Evolutionary conservation across 164 flowering plant genomes (phyloP), one percentile per base, ranked within the genome.

Genomic region (Liriodendron chinense): DNA sequence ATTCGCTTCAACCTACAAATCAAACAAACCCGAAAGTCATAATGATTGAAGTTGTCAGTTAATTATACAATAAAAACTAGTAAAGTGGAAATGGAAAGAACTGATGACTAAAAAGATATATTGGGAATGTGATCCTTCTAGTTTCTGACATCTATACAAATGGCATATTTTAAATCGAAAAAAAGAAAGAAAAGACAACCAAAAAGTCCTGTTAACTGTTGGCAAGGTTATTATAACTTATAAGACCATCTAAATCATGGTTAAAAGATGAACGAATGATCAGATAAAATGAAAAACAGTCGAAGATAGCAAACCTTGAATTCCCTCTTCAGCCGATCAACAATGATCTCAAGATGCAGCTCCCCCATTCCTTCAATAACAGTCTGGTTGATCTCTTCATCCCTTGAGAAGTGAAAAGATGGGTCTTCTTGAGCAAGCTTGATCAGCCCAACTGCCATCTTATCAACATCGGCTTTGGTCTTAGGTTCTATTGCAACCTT

Each of bases 311-410:
- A 23, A 71, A 95, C 99, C 95, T 94, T 94, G 75, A 77, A 96
- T 82, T 96, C 99, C 76, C 99, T 87, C 85, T 92, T 92, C 49
- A 96, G 93, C 43, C 99, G 83, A 78, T 96, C 99, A 22, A 96
- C 97, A 65, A 96, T 94, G 72, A 96, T 96, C 81, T 96, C 99
- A 70, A 96, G 98, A 84, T 96, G 99, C 81, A 96, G 83, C 81
- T 96, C 99, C 72, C 99, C 99, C 98, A 96, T 96, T 66, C 99
- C 99, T 85, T 94, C 97, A 78, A 94, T 96, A 73, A 96, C 95
- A 1, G 98, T 96, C 83, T 94, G 99, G 79, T 91, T 92, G 71
- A 81, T 84, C 82, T 96, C 99, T 74, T 96, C 97, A 80, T 96
- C 99, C n/a, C 97, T 85, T 16, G 98, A 89, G 80, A 94, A 94